Percentiles rank a stretch among this genome's conserved stretches.
phyloP scores from a whole-genome alignment of 163 green algal species.

The Scenedesmus sp. region DNA sequence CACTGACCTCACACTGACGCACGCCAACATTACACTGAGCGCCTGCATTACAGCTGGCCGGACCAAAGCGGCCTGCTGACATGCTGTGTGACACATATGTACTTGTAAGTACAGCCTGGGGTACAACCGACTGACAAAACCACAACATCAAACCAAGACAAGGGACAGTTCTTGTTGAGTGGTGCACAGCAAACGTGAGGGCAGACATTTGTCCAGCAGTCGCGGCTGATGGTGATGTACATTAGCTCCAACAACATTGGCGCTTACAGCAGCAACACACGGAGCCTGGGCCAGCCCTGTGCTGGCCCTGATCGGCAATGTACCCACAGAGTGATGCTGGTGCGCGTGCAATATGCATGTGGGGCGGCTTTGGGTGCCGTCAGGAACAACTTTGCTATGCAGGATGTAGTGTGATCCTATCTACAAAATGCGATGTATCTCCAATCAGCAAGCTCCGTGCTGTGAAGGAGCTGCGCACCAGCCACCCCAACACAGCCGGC shows the following conservation, averaged over 20 bases:
- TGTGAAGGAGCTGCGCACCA: background rate
- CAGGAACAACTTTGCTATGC: background rate
- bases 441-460: background rate
- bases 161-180: background rate
- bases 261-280: background rate
- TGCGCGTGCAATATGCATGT: too few species aligned
- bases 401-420: background rate
- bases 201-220: background rate
- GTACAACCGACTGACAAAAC: background rate
- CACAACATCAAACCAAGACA: background rate
- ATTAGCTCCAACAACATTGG: background rate
- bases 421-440: background rate
- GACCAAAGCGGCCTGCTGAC: background rate
- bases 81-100: background rate
- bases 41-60: background rate
- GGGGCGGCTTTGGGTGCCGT: background rate
- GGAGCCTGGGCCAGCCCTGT: background rate
- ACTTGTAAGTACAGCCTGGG: background rate
- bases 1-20: too few species aligned
- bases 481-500: too few species aligned
- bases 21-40: too few species aligned
- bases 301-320: background rate
- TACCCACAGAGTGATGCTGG: background rate
- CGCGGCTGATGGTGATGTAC: background rate
- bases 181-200: background rate